phyloP scores from a whole-genome alignment of 202 grass and related monocot species.

The Bolboschoenoplectus hybrid region DNA sequence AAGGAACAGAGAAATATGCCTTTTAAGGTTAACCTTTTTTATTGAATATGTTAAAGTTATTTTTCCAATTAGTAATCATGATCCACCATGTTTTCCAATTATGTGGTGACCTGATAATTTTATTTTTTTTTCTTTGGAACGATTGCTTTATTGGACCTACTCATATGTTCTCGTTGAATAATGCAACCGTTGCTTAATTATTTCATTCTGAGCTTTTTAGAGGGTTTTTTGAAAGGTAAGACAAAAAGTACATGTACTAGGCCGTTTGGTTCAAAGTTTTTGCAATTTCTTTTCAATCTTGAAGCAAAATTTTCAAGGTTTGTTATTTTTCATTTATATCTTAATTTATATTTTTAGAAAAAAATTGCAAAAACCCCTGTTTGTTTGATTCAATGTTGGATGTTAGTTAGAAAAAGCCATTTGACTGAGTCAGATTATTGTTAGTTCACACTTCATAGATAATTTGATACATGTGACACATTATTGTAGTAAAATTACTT shows the following conservation, averaged over 20 bases:
- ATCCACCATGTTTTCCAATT: slow-evolving; percentile 24
- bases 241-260: neutral
- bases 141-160: neutral
- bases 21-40: neutral
- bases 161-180: neutral
- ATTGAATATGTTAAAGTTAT: neutral
- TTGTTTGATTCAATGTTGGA: neutral
- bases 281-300: neutral
- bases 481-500: neutral
- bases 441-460: neutral
- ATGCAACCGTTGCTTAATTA: neutral
- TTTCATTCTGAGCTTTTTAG: neutral
- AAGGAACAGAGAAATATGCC: slow-evolving; percentile 9
- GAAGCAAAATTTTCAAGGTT: neutral
- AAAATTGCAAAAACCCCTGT: neutral
- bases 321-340: neutral
- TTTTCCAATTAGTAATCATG: neutral
- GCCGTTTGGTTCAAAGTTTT: neutral
- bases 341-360: neutral
- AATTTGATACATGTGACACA: neutral
- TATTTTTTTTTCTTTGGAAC: neutral
- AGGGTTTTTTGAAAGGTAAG: neutral
- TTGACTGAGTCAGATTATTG: neutral
- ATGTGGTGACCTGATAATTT: neutral
- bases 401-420: neutral